Evolutionary conservation across 306 rosid genomes (phyloP), one percentile per base, ranked within the genome.

Genomic region (Acacia confusa): DNA sequence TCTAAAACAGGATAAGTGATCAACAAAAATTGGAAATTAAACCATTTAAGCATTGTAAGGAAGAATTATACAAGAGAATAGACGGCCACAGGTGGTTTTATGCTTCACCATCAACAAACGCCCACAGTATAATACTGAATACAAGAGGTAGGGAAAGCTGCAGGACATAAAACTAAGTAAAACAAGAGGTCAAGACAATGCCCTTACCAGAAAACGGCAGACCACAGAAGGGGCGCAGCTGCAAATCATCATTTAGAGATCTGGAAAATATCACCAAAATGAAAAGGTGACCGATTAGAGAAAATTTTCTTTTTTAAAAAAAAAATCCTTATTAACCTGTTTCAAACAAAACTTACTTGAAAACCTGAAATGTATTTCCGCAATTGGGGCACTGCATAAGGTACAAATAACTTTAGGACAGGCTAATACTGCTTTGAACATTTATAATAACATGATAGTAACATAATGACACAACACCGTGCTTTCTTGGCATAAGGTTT

Each of bases 311-410:
- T 6, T 6, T 1, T 4, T 5, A 36, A 36, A 36, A 36, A 40
- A 45, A 63, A 47, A 9, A 58, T 69, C 77, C 36, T 55, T 64
- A 38, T 72, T 19, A 20, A 64, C 25, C 22, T 9, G 45, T 34
- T 41, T 57, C 52, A 43, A 17, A 25, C 17, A 25, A 48, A 58
- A 66, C 91, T 87, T 91, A 88, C 92, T 88, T 91, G 86, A 91
- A 82, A 53, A 85, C 83, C 84, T 87, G 92, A 84, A 91, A 88
- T 22, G 83, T 88, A 55, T 91, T 91, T 77, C 92, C 88, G 10
- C 94, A 91, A 70, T 89, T 91, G 24, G 91, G 94, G 82, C 94
- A 91, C 94, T 91, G 91, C 89, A 85, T 22, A 2, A 57, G 69
- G 67, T 75, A 34, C 22, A 81, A 44, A 6, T 50, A 41, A 55